Conservation (phyloP, 2,329 filamentous ascomycete genomes). For the Arthrobotrys iridis region DNA sequence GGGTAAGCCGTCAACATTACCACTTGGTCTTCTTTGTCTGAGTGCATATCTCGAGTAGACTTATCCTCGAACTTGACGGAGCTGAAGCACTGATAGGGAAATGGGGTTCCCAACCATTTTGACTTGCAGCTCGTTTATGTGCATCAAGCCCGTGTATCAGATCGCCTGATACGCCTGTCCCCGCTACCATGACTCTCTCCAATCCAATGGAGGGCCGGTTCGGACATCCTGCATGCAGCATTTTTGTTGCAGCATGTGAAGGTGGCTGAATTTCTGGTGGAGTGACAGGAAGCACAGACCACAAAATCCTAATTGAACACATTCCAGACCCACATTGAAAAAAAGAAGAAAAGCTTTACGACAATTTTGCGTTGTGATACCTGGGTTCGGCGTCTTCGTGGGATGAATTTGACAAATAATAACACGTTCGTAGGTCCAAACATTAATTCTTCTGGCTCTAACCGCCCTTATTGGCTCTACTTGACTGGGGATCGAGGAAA, state of each 20-base stretch:
- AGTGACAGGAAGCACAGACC: constrained; percentile 14
- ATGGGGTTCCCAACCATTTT: constrained; percentile 12
- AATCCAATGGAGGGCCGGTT: constrained; percentile 14
- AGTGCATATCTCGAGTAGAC: not conserved
- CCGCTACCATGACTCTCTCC: not conserved
- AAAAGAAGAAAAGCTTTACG: not conserved
- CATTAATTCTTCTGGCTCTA: not conserved
- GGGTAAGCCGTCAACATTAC: not conserved
- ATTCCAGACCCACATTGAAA: not conserved
- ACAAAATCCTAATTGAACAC: not conserved
- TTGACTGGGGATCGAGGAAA: not conserved
- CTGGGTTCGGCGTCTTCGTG: not conserved
- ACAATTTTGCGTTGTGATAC: not conserved
- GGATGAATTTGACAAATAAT: constrained; percentile 15
- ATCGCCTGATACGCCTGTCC: constrained; percentile 1
- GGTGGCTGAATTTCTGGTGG: constrained; percentile 2
- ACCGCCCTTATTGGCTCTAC: no score
- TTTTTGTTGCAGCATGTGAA: constrained; percentile 1
- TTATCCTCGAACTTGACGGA: not conserved
- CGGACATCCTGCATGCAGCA: constrained; percentile 1
- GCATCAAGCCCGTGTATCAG: not conserved
- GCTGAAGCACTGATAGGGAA: constrained; percentile 1
- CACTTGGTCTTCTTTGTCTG: not conserved
- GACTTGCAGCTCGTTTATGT: not conserved
- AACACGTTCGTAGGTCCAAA: not conserved